phyloP scores from a whole-genome alignment of 768 basidiomycete species.

The Mycena metata region DNA sequence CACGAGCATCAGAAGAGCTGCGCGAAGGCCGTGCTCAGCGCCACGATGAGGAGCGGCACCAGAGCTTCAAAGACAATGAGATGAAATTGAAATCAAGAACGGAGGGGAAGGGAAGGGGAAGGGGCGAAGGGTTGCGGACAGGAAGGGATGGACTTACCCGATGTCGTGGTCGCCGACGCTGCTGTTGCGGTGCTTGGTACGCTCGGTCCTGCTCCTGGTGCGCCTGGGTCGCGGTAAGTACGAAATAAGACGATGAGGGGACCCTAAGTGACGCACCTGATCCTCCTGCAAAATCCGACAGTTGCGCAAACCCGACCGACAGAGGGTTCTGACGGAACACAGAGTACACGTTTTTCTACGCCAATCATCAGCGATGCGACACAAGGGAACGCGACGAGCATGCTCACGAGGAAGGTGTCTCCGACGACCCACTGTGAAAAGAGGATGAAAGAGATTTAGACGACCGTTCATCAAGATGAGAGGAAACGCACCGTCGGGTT shows the following conservation, averaged over 20 bases:
- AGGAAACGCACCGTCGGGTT: conserved; percentile 50
- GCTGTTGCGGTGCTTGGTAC: not conserved
- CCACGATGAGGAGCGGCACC: conserved; percentile 2
- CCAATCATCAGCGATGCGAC: not conserved
- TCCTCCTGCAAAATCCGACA: conserved; percentile 19
- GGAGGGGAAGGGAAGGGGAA: not conserved
- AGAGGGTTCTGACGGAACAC: conserved; percentile 59
- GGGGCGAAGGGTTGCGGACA: not conserved
- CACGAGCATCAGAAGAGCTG: no score
- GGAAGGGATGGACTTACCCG: not conserved
- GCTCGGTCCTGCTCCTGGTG: not conserved
- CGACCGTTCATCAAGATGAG: no score
- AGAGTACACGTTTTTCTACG: conserved; percentile 68
- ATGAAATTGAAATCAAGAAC: not conserved
- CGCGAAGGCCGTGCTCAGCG: no score
- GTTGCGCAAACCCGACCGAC: conserved; percentile 43
- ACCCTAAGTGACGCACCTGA: not conserved
- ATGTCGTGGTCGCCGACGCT: no score
- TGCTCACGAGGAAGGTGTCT: conserved; percentile 76
- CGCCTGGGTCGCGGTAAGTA: no score
- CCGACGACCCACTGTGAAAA: conserved; percentile 70
- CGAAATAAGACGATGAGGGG: no score
- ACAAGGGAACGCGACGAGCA: conserved; percentile 46
- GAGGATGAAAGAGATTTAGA: no score
- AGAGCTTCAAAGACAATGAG: not conserved